These are phyloP conservation scores for Conringia planisiliqua DNA, from an alignment of 345 rosid species.

Conservation along the genomic window DNA sequence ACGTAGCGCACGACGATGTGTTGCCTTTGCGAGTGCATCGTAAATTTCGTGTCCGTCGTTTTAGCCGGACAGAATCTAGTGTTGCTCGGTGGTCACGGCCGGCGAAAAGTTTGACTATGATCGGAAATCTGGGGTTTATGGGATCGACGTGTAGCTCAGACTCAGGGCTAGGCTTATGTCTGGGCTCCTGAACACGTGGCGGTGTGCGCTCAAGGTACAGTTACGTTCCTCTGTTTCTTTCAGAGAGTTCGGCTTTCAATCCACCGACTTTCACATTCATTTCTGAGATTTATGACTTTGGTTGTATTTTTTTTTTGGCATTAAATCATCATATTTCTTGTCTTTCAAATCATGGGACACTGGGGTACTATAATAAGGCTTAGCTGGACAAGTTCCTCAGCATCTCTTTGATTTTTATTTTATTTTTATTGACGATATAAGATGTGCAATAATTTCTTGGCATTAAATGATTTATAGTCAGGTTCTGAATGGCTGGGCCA, in stretches of 20 bases:
- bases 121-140: not conserved
- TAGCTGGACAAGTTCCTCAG: not conserved
- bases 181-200: not conserved
- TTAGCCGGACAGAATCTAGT: not conserved
- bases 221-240: not conserved
- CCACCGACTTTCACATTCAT: not conserved
- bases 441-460: not conserved
- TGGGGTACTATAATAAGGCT: not conserved
- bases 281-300: not conserved
- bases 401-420: not conserved
- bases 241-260: not conserved
- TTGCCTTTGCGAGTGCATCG: not conserved
- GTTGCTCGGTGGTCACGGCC: not conserved
- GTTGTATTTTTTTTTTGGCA: not conserved
- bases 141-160: not conserved
- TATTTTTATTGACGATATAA: not conserved
- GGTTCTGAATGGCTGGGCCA: not conserved
- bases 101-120: not conserved
- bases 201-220: not conserved
- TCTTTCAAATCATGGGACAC: not conserved
- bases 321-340: not conserved
- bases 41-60: not conserved
- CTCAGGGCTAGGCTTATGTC: not conserved
- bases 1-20: not conserved
- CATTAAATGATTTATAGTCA: too few species aligned